A percentile compares a stretch with the other conserved stretches of the same genome.
phyloP scores from a whole-genome alignment of 164 flowering plant genomes.

The Warburgia ugandensis region DNA sequence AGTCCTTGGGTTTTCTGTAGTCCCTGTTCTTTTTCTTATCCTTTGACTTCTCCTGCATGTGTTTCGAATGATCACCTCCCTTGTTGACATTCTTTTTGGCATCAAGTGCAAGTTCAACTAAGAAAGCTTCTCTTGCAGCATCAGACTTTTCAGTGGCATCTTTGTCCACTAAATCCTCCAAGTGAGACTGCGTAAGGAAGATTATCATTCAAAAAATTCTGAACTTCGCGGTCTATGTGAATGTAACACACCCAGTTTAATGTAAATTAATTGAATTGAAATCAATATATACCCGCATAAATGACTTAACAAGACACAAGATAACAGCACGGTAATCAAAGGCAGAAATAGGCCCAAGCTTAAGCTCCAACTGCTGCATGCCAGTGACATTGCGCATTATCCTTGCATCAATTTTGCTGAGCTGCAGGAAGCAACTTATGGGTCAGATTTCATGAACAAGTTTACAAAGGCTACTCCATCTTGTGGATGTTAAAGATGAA shows the following conservation, averaged over 20 bases:
- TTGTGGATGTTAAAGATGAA: slow-evolving; percentile 3
- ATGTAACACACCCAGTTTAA: no score
- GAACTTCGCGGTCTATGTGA: no score
- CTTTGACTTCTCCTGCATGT: slow-evolving; percentile 57
- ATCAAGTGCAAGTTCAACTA: slow-evolving; percentile 93
- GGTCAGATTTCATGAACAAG: slow-evolving; percentile 12
- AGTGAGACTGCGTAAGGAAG: slow-evolving; percentile 50
- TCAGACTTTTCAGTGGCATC: slow-evolving; percentile 96
- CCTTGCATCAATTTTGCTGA: slow-evolving; percentile 84
- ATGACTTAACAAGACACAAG: slow-evolving; percentile 70
- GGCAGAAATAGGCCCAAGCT: slow-evolving; percentile 60
- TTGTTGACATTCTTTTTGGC: slow-evolving; percentile 43
- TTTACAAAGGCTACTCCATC: no score
- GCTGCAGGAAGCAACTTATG: slow-evolving; percentile 46
- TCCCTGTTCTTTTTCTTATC: slow-evolving; percentile 85
- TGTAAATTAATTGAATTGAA: background rate
- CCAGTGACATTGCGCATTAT: slow-evolving; percentile 58
- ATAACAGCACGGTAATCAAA: slow-evolving; percentile 70
- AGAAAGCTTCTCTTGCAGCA: slow-evolving; percentile 93
- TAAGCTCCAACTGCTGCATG: slow-evolving; percentile 80
- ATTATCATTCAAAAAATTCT: no score
- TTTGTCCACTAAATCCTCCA: slow-evolving; percentile 89
- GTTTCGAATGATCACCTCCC: slow-evolving; percentile 48
- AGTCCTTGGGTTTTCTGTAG: slow-evolving; percentile 53
- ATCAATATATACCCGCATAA: slow-evolving; percentile 55